Conservation (phyloP, 768 basidiomycete genomes). For the Clavaria fumosa region DNA sequence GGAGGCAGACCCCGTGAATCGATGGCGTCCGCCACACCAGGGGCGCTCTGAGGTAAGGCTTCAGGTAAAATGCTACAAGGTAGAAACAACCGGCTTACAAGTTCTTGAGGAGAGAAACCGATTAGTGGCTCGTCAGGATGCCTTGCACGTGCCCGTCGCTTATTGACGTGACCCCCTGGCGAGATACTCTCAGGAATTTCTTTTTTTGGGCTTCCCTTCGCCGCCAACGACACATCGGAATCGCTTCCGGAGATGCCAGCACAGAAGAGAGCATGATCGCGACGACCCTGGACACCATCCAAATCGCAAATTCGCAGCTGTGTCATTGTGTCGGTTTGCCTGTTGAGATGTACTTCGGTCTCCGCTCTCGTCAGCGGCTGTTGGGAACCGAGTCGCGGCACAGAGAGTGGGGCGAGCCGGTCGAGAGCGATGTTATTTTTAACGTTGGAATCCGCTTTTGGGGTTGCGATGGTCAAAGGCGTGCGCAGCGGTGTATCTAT, state of each 20-base stretch:
- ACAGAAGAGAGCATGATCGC: no score
- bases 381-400: conserved; percentile 31
- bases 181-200: conserved; percentile 59
- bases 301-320: conserved; percentile 44
- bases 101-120: no score
- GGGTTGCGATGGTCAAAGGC: conserved; percentile 29
- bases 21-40: no score
- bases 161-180: conserved; percentile 61
- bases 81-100: no score
- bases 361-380: conserved; percentile 42
- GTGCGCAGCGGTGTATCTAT: no score
- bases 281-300: conserved; percentile 30
- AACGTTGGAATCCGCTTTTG: conserved; percentile 19
- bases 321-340: conserved; percentile 52
- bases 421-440: conserved; percentile 29
- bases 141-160: conserved; percentile 58
- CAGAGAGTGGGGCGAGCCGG: conserved; percentile 37
- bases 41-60: no score
- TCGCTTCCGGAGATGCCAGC: no score
- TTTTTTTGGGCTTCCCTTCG: conserved; percentile 30
- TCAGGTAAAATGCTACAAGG: no score
- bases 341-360: conserved; percentile 31
- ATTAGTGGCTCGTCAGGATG: no score
- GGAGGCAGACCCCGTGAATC: no score
- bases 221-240: conserved; percentile 17